Evolutionary conservation across 2,329 filamentous ascomycete species (phyloP).

Genomic region (Talaromyces sp.): DNA sequence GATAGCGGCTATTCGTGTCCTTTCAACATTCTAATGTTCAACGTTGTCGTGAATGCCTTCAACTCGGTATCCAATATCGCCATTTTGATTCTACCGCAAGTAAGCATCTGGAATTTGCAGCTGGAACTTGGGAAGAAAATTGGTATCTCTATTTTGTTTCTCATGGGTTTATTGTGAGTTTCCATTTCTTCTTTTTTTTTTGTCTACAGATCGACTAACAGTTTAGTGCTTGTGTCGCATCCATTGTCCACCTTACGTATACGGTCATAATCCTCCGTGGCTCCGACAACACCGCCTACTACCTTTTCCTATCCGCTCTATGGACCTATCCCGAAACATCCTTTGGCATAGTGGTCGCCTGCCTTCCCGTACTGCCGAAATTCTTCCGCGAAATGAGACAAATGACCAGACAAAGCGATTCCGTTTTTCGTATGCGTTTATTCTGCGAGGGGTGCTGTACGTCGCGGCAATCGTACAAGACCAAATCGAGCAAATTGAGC

Average conservation of each 20-base stretch:
- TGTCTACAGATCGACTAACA: neutral
- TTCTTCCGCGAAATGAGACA: neutral
- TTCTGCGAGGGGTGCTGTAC: neutral
- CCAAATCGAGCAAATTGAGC: neutral
- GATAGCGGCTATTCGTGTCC: neutral
- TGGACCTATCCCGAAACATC: neutral
- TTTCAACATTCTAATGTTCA: neutral
- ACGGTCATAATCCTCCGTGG: neutral
- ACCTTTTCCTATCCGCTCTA: neutral
- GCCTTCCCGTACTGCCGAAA: neutral
- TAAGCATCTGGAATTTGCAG: conserved; percentile 3
- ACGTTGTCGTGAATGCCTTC: neutral
- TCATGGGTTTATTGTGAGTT: conserved; percentile 5
- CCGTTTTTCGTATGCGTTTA: neutral
- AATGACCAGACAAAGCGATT: neutral
- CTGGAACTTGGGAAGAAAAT: neutral
- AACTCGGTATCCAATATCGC: neutral
- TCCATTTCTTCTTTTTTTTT: neutral
- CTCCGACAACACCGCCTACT: neutral
- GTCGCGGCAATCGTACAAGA: neutral
- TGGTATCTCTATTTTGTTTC: neutral
- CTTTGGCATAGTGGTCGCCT: neutral
- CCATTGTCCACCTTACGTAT: neutral
- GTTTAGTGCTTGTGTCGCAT: neutral
- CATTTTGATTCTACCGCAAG: conserved; percentile 4